Evolutionary conservation across 345 rosid species (phyloP).

Genomic region (Gossypium mustelinum): DNA sequence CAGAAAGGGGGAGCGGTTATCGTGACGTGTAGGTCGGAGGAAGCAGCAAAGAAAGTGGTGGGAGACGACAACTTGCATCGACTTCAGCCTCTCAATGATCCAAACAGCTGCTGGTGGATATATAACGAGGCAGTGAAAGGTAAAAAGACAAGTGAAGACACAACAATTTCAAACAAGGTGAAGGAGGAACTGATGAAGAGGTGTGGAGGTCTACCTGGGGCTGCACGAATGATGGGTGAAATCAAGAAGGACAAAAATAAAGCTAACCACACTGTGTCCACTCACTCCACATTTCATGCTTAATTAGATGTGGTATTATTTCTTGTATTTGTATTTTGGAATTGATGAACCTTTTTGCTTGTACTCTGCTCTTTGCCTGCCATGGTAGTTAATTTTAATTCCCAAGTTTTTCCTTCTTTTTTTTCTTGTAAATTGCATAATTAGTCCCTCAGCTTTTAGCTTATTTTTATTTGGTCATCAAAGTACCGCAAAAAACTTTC

Average conservation of each 20-base stretch:
- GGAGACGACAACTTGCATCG: constrained; percentile 33
- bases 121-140: constrained; percentile 26
- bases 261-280: neutral
- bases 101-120: constrained; percentile 33
- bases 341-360: neutral
- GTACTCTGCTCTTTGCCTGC: too few species aligned
- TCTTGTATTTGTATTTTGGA: neutral
- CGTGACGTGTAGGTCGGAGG: constrained; percentile 36
- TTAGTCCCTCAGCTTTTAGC: too few species aligned
- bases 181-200: constrained; percentile 32
- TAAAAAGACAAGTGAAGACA: neutral
- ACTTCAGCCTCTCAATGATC: constrained; percentile 27
- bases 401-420: too few species aligned
- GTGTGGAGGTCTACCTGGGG: constrained; percentile 45
- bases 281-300: neutral
- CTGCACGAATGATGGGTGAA: constrained; percentile 32
- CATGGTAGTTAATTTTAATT: too few species aligned
- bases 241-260: neutral
- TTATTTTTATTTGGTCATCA: too few species aligned
- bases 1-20: constrained; percentile 48
- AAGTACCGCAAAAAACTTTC: too few species aligned
- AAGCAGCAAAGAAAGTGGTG: constrained; percentile 35
- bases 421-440: too few species aligned
- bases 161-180: constrained; percentile 14
- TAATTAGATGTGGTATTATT: neutral